Base-by-base conservation (phyloP, 805 yeast species). In the Cyberlindnera petersonii region DNA sequence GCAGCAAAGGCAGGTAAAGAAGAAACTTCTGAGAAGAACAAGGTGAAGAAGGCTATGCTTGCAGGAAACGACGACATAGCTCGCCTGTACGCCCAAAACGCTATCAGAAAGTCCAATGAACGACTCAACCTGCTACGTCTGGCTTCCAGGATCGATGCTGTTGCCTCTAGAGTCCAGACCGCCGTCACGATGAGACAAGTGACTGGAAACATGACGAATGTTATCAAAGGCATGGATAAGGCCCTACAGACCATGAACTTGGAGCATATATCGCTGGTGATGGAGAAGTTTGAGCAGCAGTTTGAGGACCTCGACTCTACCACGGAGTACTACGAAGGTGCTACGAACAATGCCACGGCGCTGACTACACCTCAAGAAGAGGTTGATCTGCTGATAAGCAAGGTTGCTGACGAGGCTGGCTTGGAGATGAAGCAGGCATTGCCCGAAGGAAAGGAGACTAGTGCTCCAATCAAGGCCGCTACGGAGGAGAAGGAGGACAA, bases 131-230 rank as follows among this genome's bases (percentile, higher is more conserved):
- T 93, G 39, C 66, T 93, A 37, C 72, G 91, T 49, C 68, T 93
- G 42, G 83, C 96, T 0, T 86, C 96, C 0, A 66, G 97, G 42
- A 86, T 93, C 16, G 99, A 93, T 63, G 91, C 98, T 0, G 98
- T 93, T 18, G 95, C 98, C 0, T 82, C 94, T 4, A 67, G 98
- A 43, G 95, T 93, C 3, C 97, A 91, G 54, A 93, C 99, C 0
- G 98, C 98, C 0, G 97, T 93, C 6, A 91, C 98, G 0, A 93
- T 93, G 99, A 74, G 96, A 49, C 79, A 86, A 35, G 96, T 93
- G 9, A 86, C 96, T 0, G 88, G 89, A 2, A 89, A 88, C 52
- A 93, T 93, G 98, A 77, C 93, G 8, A 79, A 75, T 34, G 98
- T 91, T 10, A 93, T 94, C 42, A 79, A 73, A 56, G 97, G 97